These are phyloP conservation scores for Aristolochia contorta DNA, from an alignment of 164 flowering plant species.

Conservation along the genomic window DNA sequence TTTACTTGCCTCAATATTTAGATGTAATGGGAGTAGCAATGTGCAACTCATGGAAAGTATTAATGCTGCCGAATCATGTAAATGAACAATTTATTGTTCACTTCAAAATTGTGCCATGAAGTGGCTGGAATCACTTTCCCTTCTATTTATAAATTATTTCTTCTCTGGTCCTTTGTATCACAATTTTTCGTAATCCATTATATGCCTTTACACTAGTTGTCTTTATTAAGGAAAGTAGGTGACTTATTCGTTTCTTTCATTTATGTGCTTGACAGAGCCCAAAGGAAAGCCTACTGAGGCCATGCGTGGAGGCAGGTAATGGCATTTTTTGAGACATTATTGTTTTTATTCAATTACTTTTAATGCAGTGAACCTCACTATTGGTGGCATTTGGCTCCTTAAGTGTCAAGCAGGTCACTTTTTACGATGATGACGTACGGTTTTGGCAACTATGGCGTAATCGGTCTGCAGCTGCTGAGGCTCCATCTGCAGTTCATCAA, in stretches of 20 bases:
- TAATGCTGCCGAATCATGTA: too few relatives aligned
- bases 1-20: too few relatives aligned
- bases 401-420: constrained; percentile 96
- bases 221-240: too few relatives aligned
- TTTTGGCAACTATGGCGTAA: constrained; percentile 96
- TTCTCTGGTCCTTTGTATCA: too few relatives aligned
- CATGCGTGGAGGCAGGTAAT: constrained; percentile 94
- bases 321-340: constrained; percentile 5
- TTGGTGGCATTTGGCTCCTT: constrained; percentile 10
- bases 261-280: constrained; percentile 34
- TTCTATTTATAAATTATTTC: too few relatives aligned
- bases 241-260: not conserved
- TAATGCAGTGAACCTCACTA: constrained; percentile 7
- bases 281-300: constrained; percentile 94
- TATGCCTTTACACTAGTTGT: too few relatives aligned
- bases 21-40: too few relatives aligned
- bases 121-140: too few relatives aligned
- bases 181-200: too few relatives aligned
- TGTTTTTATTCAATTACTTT: not conserved
- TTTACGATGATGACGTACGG: constrained; percentile 91
- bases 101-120: too few relatives aligned
- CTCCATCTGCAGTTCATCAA: constrained; percentile 70
- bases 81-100: too few relatives aligned
- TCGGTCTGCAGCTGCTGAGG: constrained; percentile 93
- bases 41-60: too few relatives aligned